phyloP scores from a whole-genome alignment of 192 early-diverging fungal genomes.

The Ramicandelaber brevisporus region DNA sequence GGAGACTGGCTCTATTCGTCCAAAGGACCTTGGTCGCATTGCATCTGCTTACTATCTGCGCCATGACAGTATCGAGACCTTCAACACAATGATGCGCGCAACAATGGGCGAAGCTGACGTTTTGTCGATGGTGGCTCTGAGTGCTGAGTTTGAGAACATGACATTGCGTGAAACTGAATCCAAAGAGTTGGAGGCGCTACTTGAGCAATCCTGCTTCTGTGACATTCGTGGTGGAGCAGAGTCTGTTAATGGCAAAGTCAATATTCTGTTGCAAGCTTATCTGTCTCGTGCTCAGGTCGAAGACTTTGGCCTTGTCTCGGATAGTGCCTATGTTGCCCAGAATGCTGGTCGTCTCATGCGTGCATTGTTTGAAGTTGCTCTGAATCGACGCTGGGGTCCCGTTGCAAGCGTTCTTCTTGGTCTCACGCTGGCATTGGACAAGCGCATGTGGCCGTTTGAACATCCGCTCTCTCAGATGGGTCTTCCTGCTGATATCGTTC shows the following conservation, averaged over 20 bases:
- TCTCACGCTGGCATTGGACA: slow-evolving; percentile 71
- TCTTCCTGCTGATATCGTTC: slow-evolving; percentile 39
- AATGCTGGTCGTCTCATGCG: slow-evolving; percentile 80
- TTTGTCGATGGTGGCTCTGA: slow-evolving; percentile 61
- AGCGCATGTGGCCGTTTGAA: slow-evolving; percentile 78
- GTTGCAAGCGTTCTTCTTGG: slow-evolving; percentile 44
- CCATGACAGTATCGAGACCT: slow-evolving; percentile 61
- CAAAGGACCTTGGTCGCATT: slow-evolving; percentile 83
- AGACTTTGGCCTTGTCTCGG: slow-evolving; percentile 88
- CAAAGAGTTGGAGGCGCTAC: slow-evolving; percentile 41
- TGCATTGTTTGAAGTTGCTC: slow-evolving; percentile 84
- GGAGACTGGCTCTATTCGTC: slow-evolving; percentile 50
- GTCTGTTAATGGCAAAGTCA: slow-evolving; percentile 72
- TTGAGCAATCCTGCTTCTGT: slow-evolving; percentile 52
- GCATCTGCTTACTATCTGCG: slow-evolving; percentile 83
- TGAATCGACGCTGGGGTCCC: slow-evolving; percentile 78
- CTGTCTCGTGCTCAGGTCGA: slow-evolving; percentile 56
- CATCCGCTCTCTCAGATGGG: slow-evolving; percentile 64
- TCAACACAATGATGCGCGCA: slow-evolving; percentile 64
- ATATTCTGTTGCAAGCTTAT: slow-evolving; percentile 73
- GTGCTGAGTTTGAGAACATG: slow-evolving; percentile 87
- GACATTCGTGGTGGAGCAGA: slow-evolving; percentile 68
- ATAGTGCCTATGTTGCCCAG: slow-evolving; percentile 80
- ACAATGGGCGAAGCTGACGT: slow-evolving; percentile 87
- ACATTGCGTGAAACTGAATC: slow-evolving; percentile 75